phyloP scores from a whole-genome alignment of 257 asterid species.

The Petunia axillaris region DNA sequence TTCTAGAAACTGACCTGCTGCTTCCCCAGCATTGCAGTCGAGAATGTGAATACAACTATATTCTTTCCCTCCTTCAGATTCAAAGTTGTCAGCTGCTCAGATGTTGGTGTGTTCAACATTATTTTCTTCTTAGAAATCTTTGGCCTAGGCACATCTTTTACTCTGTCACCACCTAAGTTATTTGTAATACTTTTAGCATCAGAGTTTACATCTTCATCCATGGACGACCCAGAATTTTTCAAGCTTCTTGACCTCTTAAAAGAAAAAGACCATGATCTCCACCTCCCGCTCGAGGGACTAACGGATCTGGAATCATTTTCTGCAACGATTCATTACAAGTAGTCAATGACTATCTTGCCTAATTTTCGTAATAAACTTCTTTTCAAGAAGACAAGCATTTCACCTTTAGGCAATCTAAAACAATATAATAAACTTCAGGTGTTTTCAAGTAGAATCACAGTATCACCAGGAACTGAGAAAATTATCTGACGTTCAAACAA shows the following conservation, averaged over 20 bases:
- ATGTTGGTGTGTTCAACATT: conserved; percentile 63
- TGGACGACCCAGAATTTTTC: conserved; percentile 39
- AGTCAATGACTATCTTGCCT: conserved; percentile 29
- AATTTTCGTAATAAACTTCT: background rate
- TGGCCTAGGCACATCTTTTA: conserved; percentile 40
- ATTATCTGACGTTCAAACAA: background rate
- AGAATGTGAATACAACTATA: conserved; percentile 72
- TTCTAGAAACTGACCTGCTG: conserved; percentile 66
- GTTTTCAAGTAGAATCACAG: background rate
- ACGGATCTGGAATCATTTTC: conserved; percentile 47
- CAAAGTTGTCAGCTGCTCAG: conserved; percentile 82
- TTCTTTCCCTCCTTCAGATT: conserved; percentile 83
- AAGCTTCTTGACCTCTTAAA: conserved; percentile 48
- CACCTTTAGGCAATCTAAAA: background rate
- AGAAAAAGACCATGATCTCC: conserved; percentile 53
- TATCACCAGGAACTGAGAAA: background rate
- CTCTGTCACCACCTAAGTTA: conserved; percentile 39
- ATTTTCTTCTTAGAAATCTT: conserved; percentile 54
- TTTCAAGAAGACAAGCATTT: background rate
- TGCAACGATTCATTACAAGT: conserved; percentile 35
- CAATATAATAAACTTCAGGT: background rate
- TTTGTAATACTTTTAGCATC: conserved; percentile 32
- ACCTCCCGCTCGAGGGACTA: conserved; percentile 44
- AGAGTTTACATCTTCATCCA: conserved; percentile 29
- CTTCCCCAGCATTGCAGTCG: conserved; percentile 88